Base-by-base conservation (phyloP, 1,284 basidiomycete species). In the Phellopilus nigrolimitatus region DNA sequence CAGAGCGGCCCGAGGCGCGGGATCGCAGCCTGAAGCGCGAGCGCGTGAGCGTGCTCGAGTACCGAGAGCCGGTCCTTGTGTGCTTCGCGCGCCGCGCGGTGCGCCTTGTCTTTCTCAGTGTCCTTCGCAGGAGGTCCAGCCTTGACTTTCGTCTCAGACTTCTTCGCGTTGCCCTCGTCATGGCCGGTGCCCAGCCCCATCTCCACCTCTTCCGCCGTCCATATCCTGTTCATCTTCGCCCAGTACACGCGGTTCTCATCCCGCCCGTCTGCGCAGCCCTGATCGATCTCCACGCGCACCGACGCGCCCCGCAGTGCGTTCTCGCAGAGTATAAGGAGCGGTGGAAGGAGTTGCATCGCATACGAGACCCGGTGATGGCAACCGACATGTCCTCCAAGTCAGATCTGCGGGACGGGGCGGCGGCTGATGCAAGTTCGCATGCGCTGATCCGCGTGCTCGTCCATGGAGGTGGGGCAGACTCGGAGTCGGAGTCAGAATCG, bases 321-420 rank as follows among this genome's bases (percentile, higher is more conserved):
- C 40, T 82, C 72, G 12, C 84, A 71, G 13, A 89, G 67, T 1
- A 75, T 73, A 2, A 71, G 57, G 30, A 89, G 60, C 15, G 85
- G 71, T 22, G 84, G 84, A 12, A 89, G 67, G 56, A 89, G 71
- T 59, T 89, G 86, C 2, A 73, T 72, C 0, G 84, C 71, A 43
- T 71, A 67, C 4, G 71, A 64, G 44, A 84, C 66, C 31, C 13
- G 55, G 15, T 30, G 55, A 27, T n/a, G 42, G 47, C 19, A 42
- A 27, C 27, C 57, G 54, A 19, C 54, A 62, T 54, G 0, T 62
- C 46, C 63, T 54, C 67, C 69, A 49, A 68, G 69, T 42, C 60
- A 71, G 48, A 64, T n/a, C n/a, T n/a, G n/a, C n/a, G n/a, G n/a
- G n/a, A n/a, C n/a, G n/a, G n/a, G n/a, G n/a, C n/a, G 71, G 49